Evolutionary conservation across 495 filamentous ascomycete genomes (phyloP), one percentile per base, ranked within the genome.

Genomic region (Penicillium waksmanii): DNA sequence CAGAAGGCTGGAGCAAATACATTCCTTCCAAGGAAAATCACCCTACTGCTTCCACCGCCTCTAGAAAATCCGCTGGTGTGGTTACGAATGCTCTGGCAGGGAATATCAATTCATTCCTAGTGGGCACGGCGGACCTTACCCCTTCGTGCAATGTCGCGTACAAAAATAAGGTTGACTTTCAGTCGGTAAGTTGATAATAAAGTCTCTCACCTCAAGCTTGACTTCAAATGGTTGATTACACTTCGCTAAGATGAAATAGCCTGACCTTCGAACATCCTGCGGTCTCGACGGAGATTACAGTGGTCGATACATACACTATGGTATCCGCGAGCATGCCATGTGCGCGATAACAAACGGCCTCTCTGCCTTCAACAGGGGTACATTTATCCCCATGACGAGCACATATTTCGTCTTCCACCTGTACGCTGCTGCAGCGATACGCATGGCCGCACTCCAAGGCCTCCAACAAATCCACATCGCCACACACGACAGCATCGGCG

Each of bases 101-200:
- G 42, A 67, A 75, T 13, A 58, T 82, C n/a, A 62, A 67, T 10
- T 76, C 66, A 31, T 77, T 85, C 67, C 80, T 85, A 77, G 77
- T 83, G 42, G 82, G 82, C 7, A 82, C 80, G 5, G 82, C 82
- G 3, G 82, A 86, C 57, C 70, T 86, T 18, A 75, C 80, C 0
- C 80, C 80, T 5, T 82, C 79, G 0, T 78, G 82, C 6, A 78
- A 82, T 65, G 80, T 82, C 75, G 69, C 68, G 38, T 84, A 75
- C 73, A 69, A 75, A n/a, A 74, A 66, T 31, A 80, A 79, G 56
- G 62, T 74, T 7, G 80, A 81, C 61, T 83, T 83, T 67, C 75
- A 83, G 33, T 27, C 44, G 15, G 42, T 27, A 27, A 27, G 27
- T 27, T 46, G n/a, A 46, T 9, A 9, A 46, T 46, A 9, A 27